A percentile compares a stretch with the other conserved stretches of the same genome.
Evolutionary conservation across 2,329 filamentous ascomycete genomes (phyloP).

Genomic region (Gnomoniopsis smithogilvyi): DNA sequence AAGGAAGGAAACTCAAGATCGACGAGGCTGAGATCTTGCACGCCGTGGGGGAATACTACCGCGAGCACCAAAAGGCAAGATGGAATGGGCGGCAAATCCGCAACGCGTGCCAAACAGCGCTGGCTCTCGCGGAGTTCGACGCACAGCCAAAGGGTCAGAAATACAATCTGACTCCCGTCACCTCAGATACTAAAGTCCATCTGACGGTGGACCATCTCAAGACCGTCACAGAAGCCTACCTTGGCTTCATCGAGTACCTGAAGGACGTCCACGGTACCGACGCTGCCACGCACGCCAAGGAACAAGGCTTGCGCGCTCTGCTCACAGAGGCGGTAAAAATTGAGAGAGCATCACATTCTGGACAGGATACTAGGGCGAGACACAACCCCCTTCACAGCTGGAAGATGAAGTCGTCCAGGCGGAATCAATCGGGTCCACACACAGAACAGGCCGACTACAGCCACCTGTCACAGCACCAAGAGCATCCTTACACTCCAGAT

Average conservation of each 20-base stretch:
- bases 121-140: slow-evolving; percentile 9
- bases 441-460: too few species aligned
- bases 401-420: too few species aligned
- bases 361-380: too few species aligned
- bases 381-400: too few species aligned
- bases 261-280: slow-evolving; percentile 4
- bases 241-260: slow-evolving; percentile 8
- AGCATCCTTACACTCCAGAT: too few species aligned
- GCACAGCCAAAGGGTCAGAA: slow-evolving; percentile 2
- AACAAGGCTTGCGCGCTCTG: background rate
- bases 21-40: background rate
- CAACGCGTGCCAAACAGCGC: slow-evolving; percentile 11
- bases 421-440: too few species aligned
- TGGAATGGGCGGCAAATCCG: slow-evolving; percentile 18
- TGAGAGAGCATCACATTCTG: too few species aligned
- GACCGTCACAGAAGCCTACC: background rate
- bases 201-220: background rate
- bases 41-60: background rate
- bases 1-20: background rate
- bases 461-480: too few species aligned
- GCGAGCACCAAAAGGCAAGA: background rate
- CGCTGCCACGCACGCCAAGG: background rate
- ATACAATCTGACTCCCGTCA: too few species aligned
- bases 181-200: background rate
- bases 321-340: background rate